Evolutionary conservation across 1,139 yeast species (phyloP).

Genomic region (Candida sanyaensis): DNA sequence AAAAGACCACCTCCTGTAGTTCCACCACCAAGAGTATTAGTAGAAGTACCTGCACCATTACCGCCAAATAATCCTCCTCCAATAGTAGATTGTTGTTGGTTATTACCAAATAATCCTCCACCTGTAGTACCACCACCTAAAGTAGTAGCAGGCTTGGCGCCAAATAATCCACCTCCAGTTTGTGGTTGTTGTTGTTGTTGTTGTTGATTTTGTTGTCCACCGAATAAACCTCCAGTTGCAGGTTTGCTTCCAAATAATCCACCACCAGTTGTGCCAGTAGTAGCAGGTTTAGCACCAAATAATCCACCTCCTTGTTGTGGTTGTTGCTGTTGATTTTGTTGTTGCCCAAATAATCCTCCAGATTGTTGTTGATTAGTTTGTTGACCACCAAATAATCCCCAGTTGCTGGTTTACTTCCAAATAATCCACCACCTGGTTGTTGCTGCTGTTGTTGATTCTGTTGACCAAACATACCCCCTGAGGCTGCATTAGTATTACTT

Average conservation of each 20-base stretch:
- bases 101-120: conserved; percentile 29
- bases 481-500: conserved; percentile 7
- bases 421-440: conserved; percentile 25
- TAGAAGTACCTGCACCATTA: conserved; percentile 6
- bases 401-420: conserved; percentile 27
- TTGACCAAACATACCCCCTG: conserved; percentile 11
- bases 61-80: conserved; percentile 27
- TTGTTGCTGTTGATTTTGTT: conserved; percentile 12
- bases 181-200: conserved; percentile 13
- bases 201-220: conserved; percentile 25
- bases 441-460: conserved; percentile 11
- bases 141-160: conserved; percentile 15
- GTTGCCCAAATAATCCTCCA: conserved; percentile 35
- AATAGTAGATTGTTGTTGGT: conserved; percentile 11
- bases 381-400: conserved; percentile 21
- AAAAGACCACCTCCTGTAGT: conserved; percentile 29
- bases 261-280: conserved; percentile 20
- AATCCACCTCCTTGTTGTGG: conserved; percentile 18
- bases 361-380: conserved; percentile 14
- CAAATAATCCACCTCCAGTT: conserved; percentile 20
- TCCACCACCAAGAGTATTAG: conserved; percentile 4
- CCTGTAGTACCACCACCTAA: too few species aligned
- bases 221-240: conserved; percentile 29
- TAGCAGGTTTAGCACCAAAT: conserved; percentile 18
- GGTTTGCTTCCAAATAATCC: conserved; percentile 34